A percentile compares a stretch with the other conserved stretches of the same genome.
These are phyloP conservation scores for Polyplosphaeria fusca DNA, from an alignment of 495 filamentous ascomycete species.

Conservation along the genomic window DNA sequence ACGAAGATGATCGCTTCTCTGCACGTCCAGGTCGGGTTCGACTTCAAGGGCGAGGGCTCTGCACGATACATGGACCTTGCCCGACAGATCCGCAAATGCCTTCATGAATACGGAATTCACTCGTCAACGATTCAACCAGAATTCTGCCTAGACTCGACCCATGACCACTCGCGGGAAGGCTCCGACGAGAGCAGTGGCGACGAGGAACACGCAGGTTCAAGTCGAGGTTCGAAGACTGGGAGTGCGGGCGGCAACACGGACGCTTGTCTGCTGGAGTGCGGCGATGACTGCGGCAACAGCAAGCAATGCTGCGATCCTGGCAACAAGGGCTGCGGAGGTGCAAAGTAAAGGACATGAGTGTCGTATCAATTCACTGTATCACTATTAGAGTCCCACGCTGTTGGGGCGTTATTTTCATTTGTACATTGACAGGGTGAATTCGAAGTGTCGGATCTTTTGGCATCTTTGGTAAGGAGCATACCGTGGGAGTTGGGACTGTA, in stretches of 20 bases:
- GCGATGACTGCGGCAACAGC: slow-evolving; percentile 70
- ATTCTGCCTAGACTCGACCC: slow-evolving; percentile 64
- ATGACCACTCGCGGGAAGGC: slow-evolving; percentile 44
- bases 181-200: slow-evolving; percentile 34
- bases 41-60: slow-evolving; percentile 66
- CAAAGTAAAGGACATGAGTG: slow-evolving; percentile 14
- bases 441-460: too few relatives aligned
- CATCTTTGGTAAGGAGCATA: too few relatives aligned
- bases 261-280: slow-evolving; percentile 79
- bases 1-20: slow-evolving; percentile 87
- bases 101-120: slow-evolving; percentile 95
- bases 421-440: too few relatives aligned
- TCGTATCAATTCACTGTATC: too few relatives aligned
- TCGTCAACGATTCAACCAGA: slow-evolving; percentile 98
- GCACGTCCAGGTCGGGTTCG: slow-evolving; percentile 82
- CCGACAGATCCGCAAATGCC: slow-evolving; percentile 70
- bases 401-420: too few relatives aligned
- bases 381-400: too few relatives aligned
- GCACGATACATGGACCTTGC: slow-evolving; percentile 88
- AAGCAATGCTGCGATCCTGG: slow-evolving; percentile 63
- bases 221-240: slow-evolving; percentile 45
- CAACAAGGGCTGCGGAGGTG: slow-evolving; percentile 9
- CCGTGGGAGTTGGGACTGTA: too few relatives aligned
- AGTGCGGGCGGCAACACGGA: slow-evolving; percentile 55
- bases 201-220: slow-evolving; percentile 29